These are phyloP conservation scores for Capsella rubella DNA, from an alignment of 441 rosid species.

Conservation along the genomic window DNA sequence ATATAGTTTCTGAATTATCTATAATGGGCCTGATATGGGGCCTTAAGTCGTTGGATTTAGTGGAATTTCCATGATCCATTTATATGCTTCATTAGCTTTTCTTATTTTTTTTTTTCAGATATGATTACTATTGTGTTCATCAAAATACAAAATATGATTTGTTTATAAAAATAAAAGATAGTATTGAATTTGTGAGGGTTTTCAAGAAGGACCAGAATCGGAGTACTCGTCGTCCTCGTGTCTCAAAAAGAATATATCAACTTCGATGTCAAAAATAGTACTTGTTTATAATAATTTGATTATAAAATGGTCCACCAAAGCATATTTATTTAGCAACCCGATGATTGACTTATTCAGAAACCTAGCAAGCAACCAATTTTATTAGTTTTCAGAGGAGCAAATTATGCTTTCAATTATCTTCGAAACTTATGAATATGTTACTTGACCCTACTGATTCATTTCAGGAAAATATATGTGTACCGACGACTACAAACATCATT, in stretches of 20 bases:
- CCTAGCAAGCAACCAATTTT: constrained; percentile 10
- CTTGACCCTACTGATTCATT: not conserved
- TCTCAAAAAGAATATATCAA: constrained; percentile 30
- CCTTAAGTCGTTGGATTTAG: not conserved
- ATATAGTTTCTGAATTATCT: not conserved
- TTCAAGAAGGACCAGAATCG: constrained; percentile 29
- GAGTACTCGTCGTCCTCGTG: constrained; percentile 37
- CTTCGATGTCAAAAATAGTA: constrained; percentile 24
- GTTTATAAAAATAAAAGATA: not conserved
- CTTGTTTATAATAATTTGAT: not conserved
- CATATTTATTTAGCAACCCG: constrained; percentile 29
- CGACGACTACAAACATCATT: not conserved
- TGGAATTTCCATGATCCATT: not conserved
- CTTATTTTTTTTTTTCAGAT: too few species aligned
- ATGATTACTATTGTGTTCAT: not conserved
- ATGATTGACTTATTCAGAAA: constrained; percentile 21
- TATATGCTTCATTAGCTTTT: not conserved
- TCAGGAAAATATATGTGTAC: not conserved
- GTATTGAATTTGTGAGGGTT: not conserved
- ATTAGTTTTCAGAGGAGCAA: not conserved
- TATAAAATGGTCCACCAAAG: constrained; percentile 20
- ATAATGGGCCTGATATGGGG: not conserved
- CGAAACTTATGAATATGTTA: not conserved
- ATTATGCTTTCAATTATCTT: not conserved
- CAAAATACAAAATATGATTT: not conserved